Evolutionary conservation across 2,329 filamentous ascomycete species (phyloP).

Genomic region (Calonectria fujianensis): DNA sequence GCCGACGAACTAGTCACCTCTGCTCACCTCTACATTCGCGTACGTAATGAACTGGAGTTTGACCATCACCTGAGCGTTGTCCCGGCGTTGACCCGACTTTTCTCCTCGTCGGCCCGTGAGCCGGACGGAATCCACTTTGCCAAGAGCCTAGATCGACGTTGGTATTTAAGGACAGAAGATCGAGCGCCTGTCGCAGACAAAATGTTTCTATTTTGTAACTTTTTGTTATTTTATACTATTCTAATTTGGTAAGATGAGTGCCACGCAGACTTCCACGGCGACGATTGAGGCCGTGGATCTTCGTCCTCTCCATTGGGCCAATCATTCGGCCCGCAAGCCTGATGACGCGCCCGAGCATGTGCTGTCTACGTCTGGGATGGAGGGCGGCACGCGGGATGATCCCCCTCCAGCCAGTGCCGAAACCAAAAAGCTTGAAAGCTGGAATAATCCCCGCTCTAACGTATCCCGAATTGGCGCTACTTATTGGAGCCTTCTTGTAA

Average conservation of each 20-base stretch:
- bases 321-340: not conserved
- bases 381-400: not conserved
- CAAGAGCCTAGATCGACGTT: not conserved
- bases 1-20: not conserved
- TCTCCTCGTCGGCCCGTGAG: not conserved
- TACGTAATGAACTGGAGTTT: not conserved
- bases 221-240: not conserved
- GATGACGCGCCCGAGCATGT: not conserved
- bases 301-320: not conserved
- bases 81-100: slow-evolving; percentile 1
- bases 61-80: not conserved
- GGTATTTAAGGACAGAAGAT: not conserved
- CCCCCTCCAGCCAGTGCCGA: not conserved
- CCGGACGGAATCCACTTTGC: slow-evolving; percentile 1
- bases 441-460: slow-evolving; percentile 59
- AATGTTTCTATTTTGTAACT: not conserved
- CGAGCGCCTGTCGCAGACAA: not conserved
- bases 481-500: slow-evolving; percentile 75
- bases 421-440: slow-evolving; percentile 40
- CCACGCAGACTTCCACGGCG: not conserved
- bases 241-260: not conserved
- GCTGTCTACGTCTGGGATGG: not conserved
- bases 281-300: slow-evolving; percentile 14
- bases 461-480: slow-evolving; percentile 69
- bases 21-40: not conserved